Base-by-base conservation (phyloP, 345 rosid genomes). In the Salix caprea region DNA sequence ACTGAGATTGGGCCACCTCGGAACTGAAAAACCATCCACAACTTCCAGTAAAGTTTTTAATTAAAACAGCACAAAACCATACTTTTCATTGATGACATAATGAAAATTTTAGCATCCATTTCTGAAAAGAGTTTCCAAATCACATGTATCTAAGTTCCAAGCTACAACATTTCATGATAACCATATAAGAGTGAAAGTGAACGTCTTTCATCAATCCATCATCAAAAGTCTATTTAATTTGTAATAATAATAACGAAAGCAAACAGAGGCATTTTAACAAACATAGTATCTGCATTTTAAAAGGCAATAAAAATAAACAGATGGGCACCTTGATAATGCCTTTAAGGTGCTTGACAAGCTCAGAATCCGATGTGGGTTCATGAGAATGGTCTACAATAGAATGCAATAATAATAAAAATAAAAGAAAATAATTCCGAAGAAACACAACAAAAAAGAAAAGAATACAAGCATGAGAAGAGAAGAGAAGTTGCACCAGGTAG, bases 1-100 rank as follows among this genome's bases (percentile, higher is more conserved):
- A 93, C 90, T 21, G 96, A 87, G 81, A 96, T 91, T 65, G 98
- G 98, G 21, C 99, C 98, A 56, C 97, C 96, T 10, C 96, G 91
- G 81, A 92, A 93, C 98, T 93, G 78, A 2, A 56, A 74, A 5
- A 82, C 81, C 65, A 36, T 65, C 83, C 32, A 50, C 21, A 50
- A 50, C n/a, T 18, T 18, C 19, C 58, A 50, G 18, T 5, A 6
- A 50, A 5, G 21, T 18, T 50, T 50, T 50, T n/a, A 50, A 50
- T 18, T 19, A 67, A 28, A 16, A 13, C 6, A 72, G 16, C 56
- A 46, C 18, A 39, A 76, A 73, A 66, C 64, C 52, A 75, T 6
- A 42, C 14, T 9, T 52, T 64, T 60, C 34, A n/a, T 39, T 8
- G 9, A 44, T 13, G 39, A 23, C 36, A 74, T 62, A 16, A 50